These are phyloP conservation scores for Alternaria tenuissima DNA, from an alignment of 2,329 filamentous ascomycete genomes.

Conservation along the genomic window DNA sequence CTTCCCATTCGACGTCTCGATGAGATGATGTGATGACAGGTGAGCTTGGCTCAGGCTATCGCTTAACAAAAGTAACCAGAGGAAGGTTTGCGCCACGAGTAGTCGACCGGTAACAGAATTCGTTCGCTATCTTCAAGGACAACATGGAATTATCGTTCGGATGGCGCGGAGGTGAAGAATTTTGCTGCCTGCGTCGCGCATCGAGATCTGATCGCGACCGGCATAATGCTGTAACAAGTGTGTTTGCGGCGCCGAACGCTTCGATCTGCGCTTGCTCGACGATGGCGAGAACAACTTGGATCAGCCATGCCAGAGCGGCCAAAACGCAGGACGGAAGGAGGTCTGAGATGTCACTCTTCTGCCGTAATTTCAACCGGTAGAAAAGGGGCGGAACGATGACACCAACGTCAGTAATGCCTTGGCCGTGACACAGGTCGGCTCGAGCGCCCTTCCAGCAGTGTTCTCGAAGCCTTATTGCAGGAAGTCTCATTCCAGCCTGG, in stretches of 20 bases:
- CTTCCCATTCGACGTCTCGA: conserved; percentile 33
- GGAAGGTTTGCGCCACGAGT: conserved; percentile 2
- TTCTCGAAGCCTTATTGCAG: conserved; percentile 37
- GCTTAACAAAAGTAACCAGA: conserved; percentile 13
- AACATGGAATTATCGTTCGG: conserved; percentile 23
- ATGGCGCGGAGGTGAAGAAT: conserved; percentile 24
- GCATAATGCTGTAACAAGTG: conserved; percentile 18
- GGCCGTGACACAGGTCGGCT: conserved; percentile 22
- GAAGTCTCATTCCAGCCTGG: conserved; percentile 13
- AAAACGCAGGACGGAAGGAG: conserved; percentile 18
- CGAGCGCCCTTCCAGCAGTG: conserved; percentile 41
- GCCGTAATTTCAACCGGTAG: conserved; percentile 33
- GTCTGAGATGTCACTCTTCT: conserved; percentile 29
- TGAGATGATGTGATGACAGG: conserved; percentile 25
- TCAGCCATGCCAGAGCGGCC: conserved; percentile 11
- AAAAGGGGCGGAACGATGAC: conserved; percentile 22
- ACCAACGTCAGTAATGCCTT: conserved; percentile 6
- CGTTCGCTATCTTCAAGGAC: conserved; percentile 25
- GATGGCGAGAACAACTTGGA: conserved; percentile 25
- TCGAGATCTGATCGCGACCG: conserved; percentile 12
- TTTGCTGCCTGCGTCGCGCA: conserved; percentile 15
- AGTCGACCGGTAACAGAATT: conserved; percentile 4
- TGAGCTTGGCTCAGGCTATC: conserved; percentile 30
- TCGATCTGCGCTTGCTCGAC: conserved; percentile 4
- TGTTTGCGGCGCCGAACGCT: conserved; percentile 19